These are phyloP conservation scores for Penicillium waksmanii DNA, from an alignment of 495 filamentous ascomycete species.

Conservation along the genomic window DNA sequence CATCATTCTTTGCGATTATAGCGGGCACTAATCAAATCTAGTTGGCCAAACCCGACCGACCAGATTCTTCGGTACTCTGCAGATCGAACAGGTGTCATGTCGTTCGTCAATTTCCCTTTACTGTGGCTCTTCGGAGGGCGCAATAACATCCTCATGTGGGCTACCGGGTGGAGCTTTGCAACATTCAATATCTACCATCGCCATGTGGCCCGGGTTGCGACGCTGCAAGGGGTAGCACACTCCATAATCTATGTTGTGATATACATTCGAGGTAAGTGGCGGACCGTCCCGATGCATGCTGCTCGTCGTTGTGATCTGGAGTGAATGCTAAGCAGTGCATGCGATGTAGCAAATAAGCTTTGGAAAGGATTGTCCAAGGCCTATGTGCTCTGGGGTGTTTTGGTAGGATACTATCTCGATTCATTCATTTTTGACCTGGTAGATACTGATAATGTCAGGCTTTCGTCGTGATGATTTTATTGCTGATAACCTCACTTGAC, in stretches of 20 bases:
- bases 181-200: conserved; percentile 60
- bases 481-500: conserved; percentile 50
- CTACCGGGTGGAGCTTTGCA: conserved; percentile 58
- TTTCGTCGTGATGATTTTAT: conserved; percentile 49
- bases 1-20: not conserved
- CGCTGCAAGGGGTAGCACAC: conserved; percentile 54
- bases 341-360: conserved; percentile 30
- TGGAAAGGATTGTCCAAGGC: conserved; percentile 36
- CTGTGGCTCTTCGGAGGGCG: conserved; percentile 56
- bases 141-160: conserved; percentile 60
- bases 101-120: conserved; percentile 55
- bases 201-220: conserved; percentile 58
- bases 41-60: conserved; percentile 37
- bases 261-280: conserved; percentile 34
- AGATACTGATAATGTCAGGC: conserved; percentile 35
- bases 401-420: conserved; percentile 24
- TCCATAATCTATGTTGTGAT: conserved; percentile 38
- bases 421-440: too few relatives aligned
- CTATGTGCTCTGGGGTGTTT: conserved; percentile 44
- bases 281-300: not conserved
- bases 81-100: conserved; percentile 56
- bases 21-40: conserved; percentile 21
- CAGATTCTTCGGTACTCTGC: conserved; percentile 49
- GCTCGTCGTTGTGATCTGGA: not conserved
- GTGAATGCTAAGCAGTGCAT: conserved; percentile 4